Evolutionary conservation across 257 asterid species (phyloP), one percentile per base, ranked within the genome.

Genomic region (Ilex asprella): DNA sequence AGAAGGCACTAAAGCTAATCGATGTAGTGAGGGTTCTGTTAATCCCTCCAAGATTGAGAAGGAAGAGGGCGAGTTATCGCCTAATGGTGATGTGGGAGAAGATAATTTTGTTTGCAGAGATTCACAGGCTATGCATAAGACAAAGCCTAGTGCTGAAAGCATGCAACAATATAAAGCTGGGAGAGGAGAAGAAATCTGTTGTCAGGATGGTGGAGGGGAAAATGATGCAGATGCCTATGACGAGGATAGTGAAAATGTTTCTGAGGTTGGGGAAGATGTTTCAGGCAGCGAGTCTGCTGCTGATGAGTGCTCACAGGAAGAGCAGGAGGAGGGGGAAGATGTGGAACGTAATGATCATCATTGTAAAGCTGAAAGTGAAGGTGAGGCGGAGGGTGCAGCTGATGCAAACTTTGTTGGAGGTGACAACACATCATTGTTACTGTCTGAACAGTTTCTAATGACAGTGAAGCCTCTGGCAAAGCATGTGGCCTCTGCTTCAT

Each of bases 201-300:
- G 75, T 76, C 81, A 63, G 63, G 94, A 80, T 79, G 83, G 75
- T 63, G 83, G 83, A n/a, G 95, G 82, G 68, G 93, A 84, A 76
- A 86, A 84, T 70, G 84, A 79, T 74, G 89, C 84, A 39, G 95
- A 91, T 73, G 89, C 83, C 61, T 91, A 86, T 75, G 95, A 89
- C 43, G 97, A 87, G 70, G 94, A 82, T 76, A 82, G 89, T 69
- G 96, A 84, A 68, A 89, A 90, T 76, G 75, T 73, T 59, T 89
- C 88, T 29, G 96, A 83, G 77, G 88, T 79, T 21, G 94, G 87
- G 57, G 99, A 82, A 68, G 95, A 84, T 79, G 92, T 81, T 69
- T 92, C 96, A 2, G 95, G 89, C 56, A 85, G 97, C 66, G 99
- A 86, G 55, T 92, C 97, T 58, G 96, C 94, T 43, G 97, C 88